Base-by-base conservation (phyloP, 2,329 filamentous ascomycete species). In the Hypoxylon sp. region DNA sequence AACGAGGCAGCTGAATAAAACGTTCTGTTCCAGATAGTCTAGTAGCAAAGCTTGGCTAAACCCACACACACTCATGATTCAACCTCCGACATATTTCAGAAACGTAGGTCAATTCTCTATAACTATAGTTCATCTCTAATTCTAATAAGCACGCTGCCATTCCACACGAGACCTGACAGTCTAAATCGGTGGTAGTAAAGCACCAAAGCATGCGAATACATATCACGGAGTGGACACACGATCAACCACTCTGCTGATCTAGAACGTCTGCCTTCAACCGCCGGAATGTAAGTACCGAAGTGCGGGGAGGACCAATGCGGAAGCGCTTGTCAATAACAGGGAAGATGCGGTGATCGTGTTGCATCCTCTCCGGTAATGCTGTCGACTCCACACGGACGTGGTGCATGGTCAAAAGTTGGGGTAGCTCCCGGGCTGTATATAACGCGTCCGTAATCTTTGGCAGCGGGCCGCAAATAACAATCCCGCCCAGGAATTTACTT, bases 231-330 rank as follows among this genome's bases (percentile, higher is more conserved):
- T 34, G 15, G 26, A 41, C 7, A 19, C 37, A 13, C 43, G 32
- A 26, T 37, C 44, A 58, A 30, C 46, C 17, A 47, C n/a, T 19
- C 15, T 22, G 5, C 34, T 30, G 26, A 49, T 54, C 58, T 54
- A 62, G 51, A 59, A 53, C 8, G 47, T 30, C 28, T 13, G 15
- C 56, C 47, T n/a, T 59, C 20, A n/a, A 51, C 39, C 46, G 51
- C 39, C 46, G 51, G 46, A 49, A 30, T 53, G 41, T 39, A 73
- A 73, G 55, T 72, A 71, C 71, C 70, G 72, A 73, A 65, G 62
- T 71, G 71, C 70, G 72, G 72, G 70, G 71, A 63, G 58, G 19
- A 46, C 62, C 47, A 61, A 63, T 65, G 20, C 26, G 37, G 56
- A 53, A 47, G 34, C 41, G 19, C 39, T 57, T 56, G 55, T 60